Evolutionary conservation across 352 stramenopile genomes (phyloP), one percentile per base, ranked within the genome.

Genomic region (Pythium apleroticum): DNA sequence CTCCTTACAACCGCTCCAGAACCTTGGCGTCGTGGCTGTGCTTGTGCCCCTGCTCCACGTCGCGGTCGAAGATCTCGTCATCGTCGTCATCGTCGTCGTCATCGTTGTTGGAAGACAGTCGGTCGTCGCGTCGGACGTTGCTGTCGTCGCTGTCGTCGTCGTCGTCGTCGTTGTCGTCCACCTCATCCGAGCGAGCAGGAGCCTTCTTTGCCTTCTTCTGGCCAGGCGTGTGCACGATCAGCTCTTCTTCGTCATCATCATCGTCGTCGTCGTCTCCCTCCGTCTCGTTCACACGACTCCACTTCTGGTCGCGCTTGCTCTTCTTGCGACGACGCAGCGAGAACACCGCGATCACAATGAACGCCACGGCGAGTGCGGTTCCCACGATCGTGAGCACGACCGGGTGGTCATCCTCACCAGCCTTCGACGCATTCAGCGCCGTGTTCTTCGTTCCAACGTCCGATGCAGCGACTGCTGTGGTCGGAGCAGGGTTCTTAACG

Each of bases 381-480:
- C 87, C 87, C 0, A 91, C 87, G 14, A 94, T 71, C 2, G 82
- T 89, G 39, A 93, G 69, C 31, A 95, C 84, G 63, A 93, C 63
- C 12, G 86, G 84, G 46, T 91, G 84, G 14, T 79, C 65, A 1
- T 86, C 61, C 27, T 74, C 66, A 12, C 11, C 41, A 15, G 52
- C 52, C 3, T 60, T 57, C 3, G 56, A 74, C 12, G 69, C 41
- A 6, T 27, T 60, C 8, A 66, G 63, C 12, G 22, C 66, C 19
- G 57, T 27, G 12, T 33, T 57, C 7, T 60, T 62, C n/a, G 46
- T 15, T 11, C 22, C 52, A 19, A 20, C 31, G n/a, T 58, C 24
- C 7, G 48, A 24, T 28, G 57, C 24, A 30, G 68, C 33, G 68
- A 37, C 20, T 8, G 54, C 22, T 0, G 14, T 45, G 1, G 52